Evolutionary conservation across 768 basidiomycete genomes (phyloP).

Genomic region (Russula olivacea): DNA sequence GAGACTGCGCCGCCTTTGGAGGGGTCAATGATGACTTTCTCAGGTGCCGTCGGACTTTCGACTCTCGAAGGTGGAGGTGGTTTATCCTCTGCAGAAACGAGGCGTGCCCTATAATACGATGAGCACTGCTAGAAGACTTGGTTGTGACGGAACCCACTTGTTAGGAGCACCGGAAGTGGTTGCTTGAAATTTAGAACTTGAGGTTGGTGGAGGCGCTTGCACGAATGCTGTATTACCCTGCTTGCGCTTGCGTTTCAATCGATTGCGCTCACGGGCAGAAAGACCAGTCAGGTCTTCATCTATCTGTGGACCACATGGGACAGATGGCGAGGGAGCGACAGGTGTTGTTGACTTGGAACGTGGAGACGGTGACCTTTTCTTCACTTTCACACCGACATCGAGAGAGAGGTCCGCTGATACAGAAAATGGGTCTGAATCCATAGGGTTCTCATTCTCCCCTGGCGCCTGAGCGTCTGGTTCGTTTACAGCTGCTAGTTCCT

Average conservation of each 20-base stretch:
- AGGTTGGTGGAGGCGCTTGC: slow-evolving; percentile 50
- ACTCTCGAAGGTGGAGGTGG: slow-evolving; percentile 43
- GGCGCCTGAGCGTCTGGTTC: slow-evolving; percentile 39
- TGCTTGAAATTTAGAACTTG: slow-evolving; percentile 57
- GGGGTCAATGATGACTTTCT: slow-evolving; percentile 74
- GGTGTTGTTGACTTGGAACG: slow-evolving; percentile 44
- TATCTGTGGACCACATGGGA: slow-evolving; percentile 34
- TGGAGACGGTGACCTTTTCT: slow-evolving; percentile 34
- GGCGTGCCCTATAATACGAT: slow-evolving; percentile 50
- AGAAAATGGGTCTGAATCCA: slow-evolving; percentile 35
- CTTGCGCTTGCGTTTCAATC: slow-evolving; percentile 92
- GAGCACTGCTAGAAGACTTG: background rate
- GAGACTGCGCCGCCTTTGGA: slow-evolving; percentile 80
- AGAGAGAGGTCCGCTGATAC: slow-evolving; percentile 43
- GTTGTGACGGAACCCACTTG: slow-evolving; percentile 39
- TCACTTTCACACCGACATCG: slow-evolving; percentile 28
- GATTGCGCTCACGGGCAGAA: slow-evolving; percentile 89
- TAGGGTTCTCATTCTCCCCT: slow-evolving; percentile 30
- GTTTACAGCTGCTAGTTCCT: slow-evolving; percentile 59
- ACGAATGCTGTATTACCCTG: slow-evolving; percentile 80
- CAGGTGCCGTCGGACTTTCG: slow-evolving; percentile 51
- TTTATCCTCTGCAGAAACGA: slow-evolving; percentile 61
- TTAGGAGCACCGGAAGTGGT: slow-evolving; percentile 52
- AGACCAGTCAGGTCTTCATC: slow-evolving; percentile 51
- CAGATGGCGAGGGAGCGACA: slow-evolving; percentile 45